Evolutionary conservation across 129 eudicot genomes (phyloP).

Genomic region (Artemisia annua): DNA sequence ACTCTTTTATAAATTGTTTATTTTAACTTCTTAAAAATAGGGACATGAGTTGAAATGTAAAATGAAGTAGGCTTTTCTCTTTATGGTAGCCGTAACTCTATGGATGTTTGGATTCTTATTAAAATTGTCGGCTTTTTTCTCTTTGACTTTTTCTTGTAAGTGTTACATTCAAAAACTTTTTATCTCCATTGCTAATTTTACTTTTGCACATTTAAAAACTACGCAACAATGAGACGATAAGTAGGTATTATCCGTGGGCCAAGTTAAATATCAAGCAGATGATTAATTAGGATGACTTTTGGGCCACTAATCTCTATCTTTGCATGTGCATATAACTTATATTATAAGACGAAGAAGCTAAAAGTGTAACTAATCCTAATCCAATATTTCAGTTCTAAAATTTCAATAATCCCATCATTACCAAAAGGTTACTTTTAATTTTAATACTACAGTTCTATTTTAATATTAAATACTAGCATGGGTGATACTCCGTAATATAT

Average conservation of each 20-base stretch:
- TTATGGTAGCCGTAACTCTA: background rate
- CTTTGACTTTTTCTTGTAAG: background rate
- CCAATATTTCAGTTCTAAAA: slow-evolving; percentile 1
- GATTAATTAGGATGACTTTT: slow-evolving; percentile 22
- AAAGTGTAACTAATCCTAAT: slow-evolving; percentile 12
- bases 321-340: slow-evolving; percentile 17
- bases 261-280: slow-evolving; percentile 5
- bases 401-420: slow-evolving; percentile 15
- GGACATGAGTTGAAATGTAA: background rate
- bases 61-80: background rate
- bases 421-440: slow-evolving; percentile 8
- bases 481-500: too few relatives aligned
- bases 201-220: background rate
- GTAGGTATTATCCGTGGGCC: slow-evolving; percentile 8
- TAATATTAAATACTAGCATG: too few relatives aligned
- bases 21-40: too few relatives aligned
- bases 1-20: too few relatives aligned
- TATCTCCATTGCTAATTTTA: background rate
- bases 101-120: background rate
- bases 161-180: background rate
- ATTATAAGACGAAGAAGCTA: background rate
- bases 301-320: slow-evolving; percentile 5
- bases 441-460: background rate
- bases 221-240: background rate
- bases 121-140: slow-evolving; percentile 5